Evolutionary conservation across 306 rosid genomes (phyloP).

Genomic region (Sicyos baderoa): DNA sequence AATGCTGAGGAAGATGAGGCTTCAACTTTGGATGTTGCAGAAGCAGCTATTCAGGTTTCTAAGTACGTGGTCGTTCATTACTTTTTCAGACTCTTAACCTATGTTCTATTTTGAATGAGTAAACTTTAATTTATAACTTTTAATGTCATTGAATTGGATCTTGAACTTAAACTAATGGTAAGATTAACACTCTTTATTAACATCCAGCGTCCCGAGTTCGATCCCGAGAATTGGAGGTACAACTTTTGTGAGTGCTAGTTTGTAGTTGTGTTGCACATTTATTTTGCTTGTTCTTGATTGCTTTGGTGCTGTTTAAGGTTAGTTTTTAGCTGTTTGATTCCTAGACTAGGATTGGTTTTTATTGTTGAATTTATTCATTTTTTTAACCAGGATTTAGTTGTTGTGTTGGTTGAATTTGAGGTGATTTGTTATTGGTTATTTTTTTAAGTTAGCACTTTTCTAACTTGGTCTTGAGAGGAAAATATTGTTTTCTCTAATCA

Average conservation of each 20-base stretch:
- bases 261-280: not conserved
- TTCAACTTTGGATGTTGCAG: conserved; percentile 46
- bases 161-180: not conserved
- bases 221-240: too few species aligned
- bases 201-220: too few species aligned
- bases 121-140: not conserved
- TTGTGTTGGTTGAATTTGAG: not conserved
- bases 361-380: too few species aligned
- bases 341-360: too few species aligned
- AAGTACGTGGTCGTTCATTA: conserved; percentile 35
- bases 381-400: too few species aligned
- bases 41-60: conserved; percentile 42
- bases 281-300: too few species aligned
- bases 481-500: not conserved
- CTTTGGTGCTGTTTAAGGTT: too few species aligned
- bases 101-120: not conserved
- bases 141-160: not conserved
- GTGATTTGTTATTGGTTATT: not conserved
- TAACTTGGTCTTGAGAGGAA: not conserved
- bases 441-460: not conserved
- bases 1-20: conserved; percentile 26
- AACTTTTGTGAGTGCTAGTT: not conserved
- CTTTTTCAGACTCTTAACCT: not conserved
- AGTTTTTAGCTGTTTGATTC: too few species aligned
- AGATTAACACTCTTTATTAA: not conserved